Evolutionary conservation across 768 basidiomycete genomes (phyloP).

Genomic region (Amanita pseudoporphyria): DNA sequence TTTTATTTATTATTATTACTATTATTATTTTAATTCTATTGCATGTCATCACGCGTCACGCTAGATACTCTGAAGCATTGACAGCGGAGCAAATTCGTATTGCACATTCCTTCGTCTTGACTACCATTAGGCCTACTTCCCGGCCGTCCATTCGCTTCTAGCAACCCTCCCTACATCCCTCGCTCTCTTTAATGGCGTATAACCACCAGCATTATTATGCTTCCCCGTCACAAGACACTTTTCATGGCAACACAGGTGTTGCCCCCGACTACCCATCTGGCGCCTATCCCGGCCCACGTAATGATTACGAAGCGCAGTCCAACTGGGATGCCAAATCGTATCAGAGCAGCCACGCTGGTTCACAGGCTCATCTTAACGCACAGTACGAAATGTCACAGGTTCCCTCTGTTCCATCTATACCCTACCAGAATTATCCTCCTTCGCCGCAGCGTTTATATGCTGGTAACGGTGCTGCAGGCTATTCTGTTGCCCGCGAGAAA

Average conservation of each 20-base stretch:
- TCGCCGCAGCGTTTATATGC: constrained; percentile 35
- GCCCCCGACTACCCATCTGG: constrained; percentile 27
- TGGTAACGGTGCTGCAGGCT: constrained; percentile 43
- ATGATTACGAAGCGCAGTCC: constrained; percentile 34
- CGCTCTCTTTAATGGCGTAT: constrained; percentile 37
- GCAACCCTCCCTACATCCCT: neutral
- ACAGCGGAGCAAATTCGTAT: neutral
- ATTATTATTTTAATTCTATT: no score
- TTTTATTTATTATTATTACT: no score
- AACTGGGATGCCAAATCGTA: constrained; percentile 44
- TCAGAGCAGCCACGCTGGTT: constrained; percentile 57
- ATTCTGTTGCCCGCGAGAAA: constrained; percentile 63
- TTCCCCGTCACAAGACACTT: constrained; percentile 17
- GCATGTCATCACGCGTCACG: neutral
- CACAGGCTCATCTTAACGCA: constrained; percentile 64
- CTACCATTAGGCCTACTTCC: neutral
- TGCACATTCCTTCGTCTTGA: neutral
- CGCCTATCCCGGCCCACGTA: constrained; percentile 20
- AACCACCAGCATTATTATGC: constrained; percentile 41
- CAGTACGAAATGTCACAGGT: constrained; percentile 48
- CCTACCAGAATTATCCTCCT: constrained; percentile 59
- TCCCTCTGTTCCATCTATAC: constrained; percentile 48
- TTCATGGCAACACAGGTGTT: constrained; percentile 19
- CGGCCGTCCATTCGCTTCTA: constrained; percentile 19
- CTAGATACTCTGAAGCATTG: neutral